These are phyloP conservation scores for Amniculicola lignicola DNA, from an alignment of 495 filamentous ascomycete species.

Conservation along the genomic window DNA sequence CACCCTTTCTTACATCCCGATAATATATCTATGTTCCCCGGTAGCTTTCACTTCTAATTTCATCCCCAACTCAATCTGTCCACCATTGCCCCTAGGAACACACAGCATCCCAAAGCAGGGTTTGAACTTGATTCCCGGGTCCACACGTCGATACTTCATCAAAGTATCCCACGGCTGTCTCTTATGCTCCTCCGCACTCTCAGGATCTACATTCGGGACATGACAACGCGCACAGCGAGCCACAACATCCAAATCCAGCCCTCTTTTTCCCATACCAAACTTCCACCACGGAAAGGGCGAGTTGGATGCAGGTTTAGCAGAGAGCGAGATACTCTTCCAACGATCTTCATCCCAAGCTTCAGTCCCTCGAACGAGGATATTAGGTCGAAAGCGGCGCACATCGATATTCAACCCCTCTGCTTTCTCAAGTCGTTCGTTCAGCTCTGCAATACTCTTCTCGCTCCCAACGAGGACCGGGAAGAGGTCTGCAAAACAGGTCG, in stretches of 20 bases:
- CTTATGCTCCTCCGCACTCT: slow-evolving; percentile 43
- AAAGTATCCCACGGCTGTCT: slow-evolving; percentile 45
- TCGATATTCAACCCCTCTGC: slow-evolving; percentile 34
- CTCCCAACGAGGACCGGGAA: slow-evolving; percentile 41
- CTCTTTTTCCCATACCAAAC: not conserved
- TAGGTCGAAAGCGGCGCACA: slow-evolving; percentile 48
- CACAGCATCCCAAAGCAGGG: slow-evolving; percentile 48
- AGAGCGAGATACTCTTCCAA: slow-evolving; percentile 41
- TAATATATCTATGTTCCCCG: slow-evolving; percentile 37
- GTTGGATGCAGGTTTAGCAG: not conserved
- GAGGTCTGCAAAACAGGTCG: slow-evolving; percentile 40
- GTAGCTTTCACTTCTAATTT: slow-evolving; percentile 52
- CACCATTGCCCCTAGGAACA: slow-evolving; percentile 45
- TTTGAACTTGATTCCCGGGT: slow-evolving; percentile 43
- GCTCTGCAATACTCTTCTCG: slow-evolving; percentile 44
- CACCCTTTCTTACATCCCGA: slow-evolving; percentile 12
- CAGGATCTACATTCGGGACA: slow-evolving; percentile 46
- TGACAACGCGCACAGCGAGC: slow-evolving; percentile 42
- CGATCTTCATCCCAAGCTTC: slow-evolving; percentile 44
- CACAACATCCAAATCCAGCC: slow-evolving; percentile 38
- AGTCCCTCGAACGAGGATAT: slow-evolving; percentile 41
- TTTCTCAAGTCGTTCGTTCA: slow-evolving; percentile 38
- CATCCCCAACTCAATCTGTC: slow-evolving; percentile 52
- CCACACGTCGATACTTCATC: slow-evolving; percentile 43
- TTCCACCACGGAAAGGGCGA: not conserved